Conservation (phyloP, 129 eudicot species). For the Silybum marianum region DNA sequence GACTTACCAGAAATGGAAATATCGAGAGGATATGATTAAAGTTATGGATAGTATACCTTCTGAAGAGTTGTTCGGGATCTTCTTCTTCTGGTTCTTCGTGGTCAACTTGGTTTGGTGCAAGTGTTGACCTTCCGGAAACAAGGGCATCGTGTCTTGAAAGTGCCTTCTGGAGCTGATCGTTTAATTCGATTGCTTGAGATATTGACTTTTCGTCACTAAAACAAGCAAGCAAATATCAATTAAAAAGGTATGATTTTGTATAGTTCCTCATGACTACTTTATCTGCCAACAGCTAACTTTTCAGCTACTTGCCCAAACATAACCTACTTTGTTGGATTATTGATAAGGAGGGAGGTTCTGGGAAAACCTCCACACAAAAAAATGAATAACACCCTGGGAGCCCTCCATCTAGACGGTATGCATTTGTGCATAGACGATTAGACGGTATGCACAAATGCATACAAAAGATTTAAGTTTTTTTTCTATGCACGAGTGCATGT, state of each 20-base stretch:
- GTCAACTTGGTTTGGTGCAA: constrained; percentile 47
- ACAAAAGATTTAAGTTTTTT: too few relatives aligned
- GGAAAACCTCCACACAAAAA: too few relatives aligned
- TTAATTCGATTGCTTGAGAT: constrained; percentile 79
- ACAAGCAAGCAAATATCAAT: constrained; percentile 17
- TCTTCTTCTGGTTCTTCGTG: constrained; percentile 78
- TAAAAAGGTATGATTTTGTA: constrained; percentile 11
- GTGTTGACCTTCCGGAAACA: constrained; percentile 49
- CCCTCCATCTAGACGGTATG: too few relatives aligned
- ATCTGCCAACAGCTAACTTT: neutral
- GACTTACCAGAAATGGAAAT: neutral
- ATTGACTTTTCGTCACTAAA: constrained; percentile 75
- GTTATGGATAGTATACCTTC: constrained; percentile 45
- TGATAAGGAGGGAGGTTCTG: too few relatives aligned
- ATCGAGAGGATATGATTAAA: neutral
- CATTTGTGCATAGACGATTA: too few relatives aligned
- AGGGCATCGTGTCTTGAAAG: constrained; percentile 76
- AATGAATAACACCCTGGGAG: too few relatives aligned
- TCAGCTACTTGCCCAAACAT: neutral
- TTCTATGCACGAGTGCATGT: too few relatives aligned
- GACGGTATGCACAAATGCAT: too few relatives aligned
- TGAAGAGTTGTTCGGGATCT: constrained; percentile 88
- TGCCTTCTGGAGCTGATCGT: constrained; percentile 81
- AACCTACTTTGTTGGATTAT: neutral
- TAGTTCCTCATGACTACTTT: neutral